Evolutionary conservation across 2,329 filamentous ascomycete species (phyloP), one percentile per base, ranked within the genome.

Genomic region (Sphaerulina vaccinii): DNA sequence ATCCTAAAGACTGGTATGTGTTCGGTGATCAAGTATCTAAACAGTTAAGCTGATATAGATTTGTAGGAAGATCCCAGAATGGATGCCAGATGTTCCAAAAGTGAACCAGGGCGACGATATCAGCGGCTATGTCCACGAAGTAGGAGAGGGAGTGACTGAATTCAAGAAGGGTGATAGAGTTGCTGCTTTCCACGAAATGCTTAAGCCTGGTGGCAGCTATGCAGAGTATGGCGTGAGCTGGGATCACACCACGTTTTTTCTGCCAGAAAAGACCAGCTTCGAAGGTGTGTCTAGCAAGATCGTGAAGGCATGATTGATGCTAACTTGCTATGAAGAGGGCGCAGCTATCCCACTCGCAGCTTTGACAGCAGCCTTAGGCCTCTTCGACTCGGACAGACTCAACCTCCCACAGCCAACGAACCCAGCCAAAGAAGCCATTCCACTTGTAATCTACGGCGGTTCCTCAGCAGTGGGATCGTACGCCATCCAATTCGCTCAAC

Each of bases 151-250:
- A 23, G 80, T 84, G 1, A 75, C 67, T 47, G 81, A 82, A 57
- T 84, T 84, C 72, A 76, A 75, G 53, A 70, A 71, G 0, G 81
- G 81, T 21, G 80, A 83, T 64, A 74, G 79, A n/a, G 80, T 83
- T 1, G 77, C 78, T 5, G 78, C 76, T 2, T 81, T 82, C 68
- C 75, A 78, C 53, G 62, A 70, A 53, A 83, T 85, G 74, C 55
- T 67, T 24, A 66, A 68, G 0, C 71, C 75, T 0, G 63, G 73
- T 24, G 83, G 83, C 2, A 75, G 72, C 5, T 86, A 78, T 55
- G 83, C 82, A 2, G 82, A 85, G 61, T 86, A 85, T 56, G 78
- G 80, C 2, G 67, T 84, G 10, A 76, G 77, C 0, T 77, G 72
- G 67, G 73, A 75, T 27, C 73, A 79, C 60, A 80, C 80, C 0